Conservation (phyloP, 495 filamentous ascomycete species). For the Hyaloscypha finlandica region DNA sequence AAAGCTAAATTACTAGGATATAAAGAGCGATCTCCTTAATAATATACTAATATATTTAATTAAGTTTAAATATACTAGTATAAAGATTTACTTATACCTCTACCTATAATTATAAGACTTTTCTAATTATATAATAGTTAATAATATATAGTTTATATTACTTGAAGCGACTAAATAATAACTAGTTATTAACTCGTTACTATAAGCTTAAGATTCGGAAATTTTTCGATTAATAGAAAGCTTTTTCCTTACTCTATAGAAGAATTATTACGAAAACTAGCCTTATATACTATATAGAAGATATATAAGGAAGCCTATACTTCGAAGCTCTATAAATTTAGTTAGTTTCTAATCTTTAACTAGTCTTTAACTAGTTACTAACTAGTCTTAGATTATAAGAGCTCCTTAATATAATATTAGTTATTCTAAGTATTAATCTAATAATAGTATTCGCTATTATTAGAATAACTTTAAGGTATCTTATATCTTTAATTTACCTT, state of each 20-base stretch:
- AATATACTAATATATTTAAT: background rate
- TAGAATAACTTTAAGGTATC: background rate
- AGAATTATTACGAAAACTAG: background rate
- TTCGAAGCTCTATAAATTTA: background rate
- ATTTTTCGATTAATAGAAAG: background rate
- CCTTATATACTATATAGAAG: constrained; percentile 3
- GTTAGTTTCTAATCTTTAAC: background rate
- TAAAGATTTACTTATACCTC: too few relatives aligned
- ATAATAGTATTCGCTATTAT: background rate
- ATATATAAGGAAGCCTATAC: background rate
- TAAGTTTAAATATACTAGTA: background rate
- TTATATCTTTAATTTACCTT: background rate
- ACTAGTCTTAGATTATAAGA: background rate
- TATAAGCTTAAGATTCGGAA: background rate
- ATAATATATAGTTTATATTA: too few relatives aligned
- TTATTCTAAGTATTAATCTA: background rate
- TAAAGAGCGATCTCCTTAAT: background rate
- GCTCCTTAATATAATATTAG: background rate
- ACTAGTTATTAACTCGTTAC: background rate
- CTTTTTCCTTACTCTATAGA: background rate
- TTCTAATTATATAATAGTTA: too few relatives aligned
- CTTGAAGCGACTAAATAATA: background rate
- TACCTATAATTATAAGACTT: too few relatives aligned
- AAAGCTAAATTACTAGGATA: background rate
- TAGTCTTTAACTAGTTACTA: background rate